These are phyloP conservation scores for Globisporangium yorkense DNA, from an alignment of 352 stramenopile genomes.

Conservation along the genomic window DNA sequence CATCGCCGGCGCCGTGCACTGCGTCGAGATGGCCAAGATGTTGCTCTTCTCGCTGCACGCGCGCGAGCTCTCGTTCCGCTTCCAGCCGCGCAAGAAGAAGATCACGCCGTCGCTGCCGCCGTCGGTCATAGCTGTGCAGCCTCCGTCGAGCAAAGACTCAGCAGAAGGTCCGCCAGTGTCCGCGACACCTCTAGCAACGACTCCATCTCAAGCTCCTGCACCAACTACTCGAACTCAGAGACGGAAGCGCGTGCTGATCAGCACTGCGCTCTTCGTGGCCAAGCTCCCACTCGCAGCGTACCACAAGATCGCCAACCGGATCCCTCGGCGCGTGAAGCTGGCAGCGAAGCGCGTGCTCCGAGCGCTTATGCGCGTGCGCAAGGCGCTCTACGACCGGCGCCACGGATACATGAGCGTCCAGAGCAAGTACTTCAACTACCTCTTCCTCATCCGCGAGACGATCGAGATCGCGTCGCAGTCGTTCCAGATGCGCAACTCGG, in stretches of 20 bases:
- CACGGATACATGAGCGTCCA: constrained; percentile 17
- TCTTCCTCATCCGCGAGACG: constrained; percentile 15
- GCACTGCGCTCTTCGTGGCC: background rate
- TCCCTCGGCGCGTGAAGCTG: constrained; percentile 7
- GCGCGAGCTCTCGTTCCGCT: constrained; percentile 19
- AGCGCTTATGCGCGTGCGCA: constrained; percentile 1
- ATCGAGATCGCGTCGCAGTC: constrained; percentile 20
- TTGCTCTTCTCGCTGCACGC: constrained; percentile 18
- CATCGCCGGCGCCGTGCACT: constrained; percentile 16
- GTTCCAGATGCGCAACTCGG: constrained; percentile 17
- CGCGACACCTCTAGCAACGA: background rate
- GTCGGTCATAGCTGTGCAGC: constrained; percentile 6
- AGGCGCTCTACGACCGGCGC: constrained; percentile 10
- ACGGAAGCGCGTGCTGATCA: background rate
- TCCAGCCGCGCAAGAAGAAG: constrained; percentile 9
- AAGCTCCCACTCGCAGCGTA: background rate
- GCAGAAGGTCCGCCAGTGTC: background rate
- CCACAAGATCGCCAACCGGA: background rate
- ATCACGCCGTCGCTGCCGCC: constrained; percentile 7
- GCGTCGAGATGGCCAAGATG: constrained; percentile 28
- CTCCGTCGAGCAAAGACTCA: background rate
- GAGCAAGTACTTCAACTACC: constrained; percentile 15
- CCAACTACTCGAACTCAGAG: background rate
- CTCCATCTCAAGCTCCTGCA: background rate
- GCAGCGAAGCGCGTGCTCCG: background rate